A percentile compares a stretch with the other conserved stretches of the same genome.
Conservation (phyloP, 2,329 filamentous ascomycete species). For the Pseudogymnoascus pannorum region DNA sequence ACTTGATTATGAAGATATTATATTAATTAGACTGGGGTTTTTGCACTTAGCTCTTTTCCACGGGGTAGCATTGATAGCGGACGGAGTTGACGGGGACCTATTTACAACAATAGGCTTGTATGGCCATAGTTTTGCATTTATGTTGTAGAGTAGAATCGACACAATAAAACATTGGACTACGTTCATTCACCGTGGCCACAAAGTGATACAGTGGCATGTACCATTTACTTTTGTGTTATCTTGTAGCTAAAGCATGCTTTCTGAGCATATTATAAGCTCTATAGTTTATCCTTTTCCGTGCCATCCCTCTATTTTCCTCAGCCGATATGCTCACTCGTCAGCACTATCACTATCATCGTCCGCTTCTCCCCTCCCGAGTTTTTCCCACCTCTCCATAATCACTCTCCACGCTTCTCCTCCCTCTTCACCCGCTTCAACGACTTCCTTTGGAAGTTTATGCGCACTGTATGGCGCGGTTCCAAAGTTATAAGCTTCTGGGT, state of each 20-base stretch:
- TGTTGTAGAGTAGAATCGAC: not conserved
- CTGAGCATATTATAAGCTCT: not conserved
- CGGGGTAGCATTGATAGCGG: not conserved
- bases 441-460: slow-evolving; percentile 89
- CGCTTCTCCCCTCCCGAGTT: slow-evolving; percentile 39
- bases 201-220: not conserved
- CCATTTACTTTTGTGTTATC: not conserved
- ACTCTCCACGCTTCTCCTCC: slow-evolving; percentile 73
- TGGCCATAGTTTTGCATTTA: not conserved
- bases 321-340: not conserved
- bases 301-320: not conserved
- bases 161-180: not conserved
- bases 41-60: not conserved
- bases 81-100: not conserved
- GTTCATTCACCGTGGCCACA: not conserved
- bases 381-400: slow-evolving; percentile 69
- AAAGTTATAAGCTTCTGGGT: slow-evolving; percentile 84
- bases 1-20: not conserved
- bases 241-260: not conserved
- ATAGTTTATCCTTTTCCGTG: not conserved
- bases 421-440: slow-evolving; percentile 63
- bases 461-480: slow-evolving; percentile 83
- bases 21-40: not conserved
- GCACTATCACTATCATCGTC: slow-evolving; percentile 30
- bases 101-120: not conserved